Evolutionary conservation across 2,329 filamentous ascomycete genomes (phyloP).

Genomic region (Aspergillus texensis): DNA sequence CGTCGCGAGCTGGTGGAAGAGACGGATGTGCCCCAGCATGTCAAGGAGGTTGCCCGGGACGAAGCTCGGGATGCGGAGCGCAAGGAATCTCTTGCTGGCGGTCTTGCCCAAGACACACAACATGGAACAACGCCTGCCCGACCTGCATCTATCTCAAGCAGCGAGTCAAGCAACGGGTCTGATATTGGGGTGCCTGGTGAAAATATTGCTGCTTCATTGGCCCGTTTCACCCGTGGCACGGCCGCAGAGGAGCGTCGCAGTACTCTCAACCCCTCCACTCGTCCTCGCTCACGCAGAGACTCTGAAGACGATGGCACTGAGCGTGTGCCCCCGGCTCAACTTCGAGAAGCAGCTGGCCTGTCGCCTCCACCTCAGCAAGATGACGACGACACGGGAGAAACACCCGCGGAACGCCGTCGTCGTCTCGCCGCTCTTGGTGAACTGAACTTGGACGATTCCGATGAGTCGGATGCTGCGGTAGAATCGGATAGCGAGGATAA

Average conservation of each 20-base stretch:
- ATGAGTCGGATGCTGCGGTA: conserved; percentile 20
- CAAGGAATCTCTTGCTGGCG: conserved; percentile 24
- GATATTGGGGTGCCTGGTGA: conserved; percentile 32
- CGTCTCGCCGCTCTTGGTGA: conserved; percentile 49
- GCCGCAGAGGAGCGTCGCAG: conserved; percentile 44
- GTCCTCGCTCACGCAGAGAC: conserved; percentile 33
- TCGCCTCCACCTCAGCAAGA: conserved; percentile 25
- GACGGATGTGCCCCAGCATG: conserved; percentile 41
- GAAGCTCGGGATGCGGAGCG: conserved; percentile 32
- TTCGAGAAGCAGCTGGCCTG: conserved; percentile 36
- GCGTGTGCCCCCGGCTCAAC: conserved; percentile 43
- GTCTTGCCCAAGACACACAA: conserved; percentile 17
- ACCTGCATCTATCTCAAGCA: conserved; percentile 27
- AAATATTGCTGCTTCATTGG: conserved; percentile 42
- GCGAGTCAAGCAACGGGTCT: conserved; percentile 26
- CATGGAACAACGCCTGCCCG: conserved; percentile 13
- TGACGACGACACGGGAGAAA: conserved; percentile 45
- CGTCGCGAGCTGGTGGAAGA: conserved; percentile 52
- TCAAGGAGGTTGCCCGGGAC: conserved; percentile 42
- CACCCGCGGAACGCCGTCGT: conserved; percentile 50
- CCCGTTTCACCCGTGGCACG: conserved; percentile 38
- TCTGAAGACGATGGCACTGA: conserved; percentile 49
- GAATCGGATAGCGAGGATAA: conserved; percentile 30
- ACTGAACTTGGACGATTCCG: conserved; percentile 33
- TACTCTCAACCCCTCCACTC: conserved; percentile 33